These are phyloP conservation scores for Myxozyma kluyveri DNA, from an alignment of 805 yeast genomes.

Conservation along the genomic window DNA sequence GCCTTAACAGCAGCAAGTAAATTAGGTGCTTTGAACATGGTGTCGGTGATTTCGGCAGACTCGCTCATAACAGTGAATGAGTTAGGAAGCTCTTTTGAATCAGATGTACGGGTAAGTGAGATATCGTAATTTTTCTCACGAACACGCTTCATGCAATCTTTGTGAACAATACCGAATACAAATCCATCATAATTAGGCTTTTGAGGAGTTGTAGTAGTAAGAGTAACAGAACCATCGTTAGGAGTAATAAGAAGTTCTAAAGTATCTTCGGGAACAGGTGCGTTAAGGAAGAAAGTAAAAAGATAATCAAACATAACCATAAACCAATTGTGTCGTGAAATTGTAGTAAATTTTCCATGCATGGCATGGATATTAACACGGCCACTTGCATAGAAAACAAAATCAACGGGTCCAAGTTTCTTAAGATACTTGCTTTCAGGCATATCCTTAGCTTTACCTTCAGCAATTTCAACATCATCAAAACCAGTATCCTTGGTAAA, in stretches of 20 bases:
- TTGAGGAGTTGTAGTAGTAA: not conserved
- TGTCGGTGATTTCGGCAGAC: conserved; percentile 72
- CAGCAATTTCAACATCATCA: conserved; percentile 16
- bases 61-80: conserved; percentile 88
- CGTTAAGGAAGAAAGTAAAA: conserved; percentile 52
- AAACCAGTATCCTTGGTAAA: conserved; percentile 14
- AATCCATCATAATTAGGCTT: conserved; percentile 55
- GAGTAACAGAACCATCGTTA: conserved; percentile 45
- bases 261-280: conserved; percentile 48
- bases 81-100: conserved; percentile 67
- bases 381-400: conserved; percentile 79
- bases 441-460: conserved; percentile 40
- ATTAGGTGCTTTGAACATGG: conserved; percentile 51
- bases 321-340: conserved; percentile 77
- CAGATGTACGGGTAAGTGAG: conserved; percentile 76
- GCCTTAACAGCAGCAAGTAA: conserved; percentile 44
- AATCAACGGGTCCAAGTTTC: conserved; percentile 63
- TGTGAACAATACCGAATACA: conserved; percentile 80
- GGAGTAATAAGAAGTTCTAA: conserved; percentile 65
- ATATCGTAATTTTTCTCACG: conserved; percentile 78
- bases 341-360: conserved; percentile 58
- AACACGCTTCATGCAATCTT: conserved; percentile 70
- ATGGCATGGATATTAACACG: conserved; percentile 70
- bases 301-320: conserved; percentile 62
- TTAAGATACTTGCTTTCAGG: conserved; percentile 35